Evolutionary conservation across 2,329 filamentous ascomycete species (phyloP), one percentile per base, ranked within the genome.

Genomic region (Incumbomyces lentus): DNA sequence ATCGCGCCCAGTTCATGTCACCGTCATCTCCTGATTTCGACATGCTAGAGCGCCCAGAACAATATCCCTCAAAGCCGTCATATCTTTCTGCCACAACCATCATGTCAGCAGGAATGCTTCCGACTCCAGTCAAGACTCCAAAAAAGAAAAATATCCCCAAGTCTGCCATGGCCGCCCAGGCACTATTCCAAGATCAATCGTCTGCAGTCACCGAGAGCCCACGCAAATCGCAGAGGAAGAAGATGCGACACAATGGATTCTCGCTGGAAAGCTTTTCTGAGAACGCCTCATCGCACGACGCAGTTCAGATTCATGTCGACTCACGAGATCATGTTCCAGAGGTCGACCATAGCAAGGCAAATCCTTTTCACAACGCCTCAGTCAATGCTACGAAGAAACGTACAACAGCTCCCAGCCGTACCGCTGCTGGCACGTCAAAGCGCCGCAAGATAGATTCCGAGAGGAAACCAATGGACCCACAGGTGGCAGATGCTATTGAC

Each of bases 121-220:
- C 75, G 2, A 81, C 78, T 17, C 78, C 78, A 14, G 70, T 72
- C 36, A 81, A 81, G 62, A 81, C 78, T 8, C 78, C 78, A 8
- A 68, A 68, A 56, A 79, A 78, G 64, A 75, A 74, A 52, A 59
- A 65, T 2, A 58, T 69, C 17, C 57, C 62, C 12, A 65, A 71
- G 48, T 57, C 73, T 43, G 64, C 69, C 48, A 58, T 72, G 44
- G 70, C 74, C 31, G 71, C 75, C 22, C 73, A 77, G 49, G 65
- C 72, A 22, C 62, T 78, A 22, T 79, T 78, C 58, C 71, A 70
- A 50, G 64, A 63, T 52, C 62, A 70, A 2, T 62, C 67, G 13
- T 30, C 6, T 22, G 63, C 63, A 34, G 60, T 68, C 2, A 37
- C 51, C 16, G 22, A 33, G 19, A 46, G 39, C 13, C 68, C 72